Percentiles rank a stretch among this genome's conserved stretches.
Conservation (phyloP, 1,139 yeast genomes). For the Sugiyamaella pinicola region DNA sequence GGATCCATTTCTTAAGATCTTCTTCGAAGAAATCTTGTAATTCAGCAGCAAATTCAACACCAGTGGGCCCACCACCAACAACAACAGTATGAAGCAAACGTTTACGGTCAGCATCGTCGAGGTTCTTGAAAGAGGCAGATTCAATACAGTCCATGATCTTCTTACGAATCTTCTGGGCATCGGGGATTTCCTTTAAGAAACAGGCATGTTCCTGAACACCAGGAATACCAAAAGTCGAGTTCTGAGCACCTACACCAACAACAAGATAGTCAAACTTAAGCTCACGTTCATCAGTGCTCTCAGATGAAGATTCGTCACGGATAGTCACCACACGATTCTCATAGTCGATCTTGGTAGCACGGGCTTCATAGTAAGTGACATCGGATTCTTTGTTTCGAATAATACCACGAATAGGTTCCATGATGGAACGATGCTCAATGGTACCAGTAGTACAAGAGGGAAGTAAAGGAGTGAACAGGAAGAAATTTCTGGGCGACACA, state of each 20-base stretch:
- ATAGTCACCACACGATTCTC: conserved; percentile 61
- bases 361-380: conserved; percentile 87
- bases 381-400: conserved; percentile 74
- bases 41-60: conserved; percentile 96
- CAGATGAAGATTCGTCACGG: conserved; percentile 43
- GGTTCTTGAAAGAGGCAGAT: conserved; percentile 75
- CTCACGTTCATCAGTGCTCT: conserved; percentile 28
- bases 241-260: conserved; percentile 90
- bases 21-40: conserved; percentile 91
- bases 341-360: conserved; percentile 81
- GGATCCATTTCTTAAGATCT: conserved; percentile 87
- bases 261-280: conserved; percentile 75
- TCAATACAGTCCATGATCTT: conserved; percentile 80
- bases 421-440: conserved; percentile 84
- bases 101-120: conserved; percentile 75
- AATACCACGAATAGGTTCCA: conserved; percentile 80
- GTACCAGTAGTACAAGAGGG: conserved; percentile 96
- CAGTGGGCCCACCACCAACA: conserved; percentile 97
- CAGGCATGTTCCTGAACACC: conserved; percentile 88
- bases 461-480: conserved; percentile 87
- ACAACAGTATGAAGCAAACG: conserved; percentile 80
- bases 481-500: conserved; percentile 92
- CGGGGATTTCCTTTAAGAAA: conserved; percentile 84
- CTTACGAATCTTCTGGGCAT: conserved; percentile 74
- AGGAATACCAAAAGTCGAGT: conserved; percentile 89